phyloP scores from a whole-genome alignment of 352 stramenopile species.

The Globisporangium echinulatum region DNA sequence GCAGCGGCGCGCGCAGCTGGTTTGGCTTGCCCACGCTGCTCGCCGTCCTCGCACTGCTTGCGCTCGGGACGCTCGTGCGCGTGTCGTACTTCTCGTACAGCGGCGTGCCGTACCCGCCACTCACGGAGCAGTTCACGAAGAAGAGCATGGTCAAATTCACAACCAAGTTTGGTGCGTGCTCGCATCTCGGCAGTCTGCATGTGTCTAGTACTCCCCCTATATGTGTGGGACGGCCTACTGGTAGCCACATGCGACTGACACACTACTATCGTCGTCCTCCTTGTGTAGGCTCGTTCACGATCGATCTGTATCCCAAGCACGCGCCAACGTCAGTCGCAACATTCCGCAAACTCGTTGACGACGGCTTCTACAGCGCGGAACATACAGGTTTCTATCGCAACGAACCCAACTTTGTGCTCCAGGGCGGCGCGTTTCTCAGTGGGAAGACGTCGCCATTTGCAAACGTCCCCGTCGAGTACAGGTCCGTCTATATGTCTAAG shows the following conservation, averaged over 20 bases:
- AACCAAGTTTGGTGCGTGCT: conserved; percentile 57
- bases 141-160: conserved; percentile 79
- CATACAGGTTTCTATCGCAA: conserved; percentile 78
- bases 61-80: conserved; percentile 49
- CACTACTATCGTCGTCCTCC: neutral
- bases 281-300: conserved; percentile 47
- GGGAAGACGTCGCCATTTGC: conserved; percentile 60
- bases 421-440: conserved; percentile 68
- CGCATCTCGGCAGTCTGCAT: neutral
- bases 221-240: too few species aligned
- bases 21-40: conserved; percentile 35
- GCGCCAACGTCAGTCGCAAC: conserved; percentile 66
- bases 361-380: conserved; percentile 62
- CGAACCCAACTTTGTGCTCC: conserved; percentile 72
- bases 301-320: conserved; percentile 77
- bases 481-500: conserved; percentile 12
- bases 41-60: conserved; percentile 40
- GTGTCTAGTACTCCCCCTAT: too few species aligned
- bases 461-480: conserved; percentile 77
- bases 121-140: conserved; percentile 63
- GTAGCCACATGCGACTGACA: neutral
- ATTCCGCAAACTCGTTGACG: conserved; percentile 60
- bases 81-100: conserved; percentile 60
- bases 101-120: conserved; percentile 25
- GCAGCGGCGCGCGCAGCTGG: conserved; percentile 18